Evolutionary conservation across 331 rosid species (phyloP).

Genomic region (Rosa hybrid): DNA sequence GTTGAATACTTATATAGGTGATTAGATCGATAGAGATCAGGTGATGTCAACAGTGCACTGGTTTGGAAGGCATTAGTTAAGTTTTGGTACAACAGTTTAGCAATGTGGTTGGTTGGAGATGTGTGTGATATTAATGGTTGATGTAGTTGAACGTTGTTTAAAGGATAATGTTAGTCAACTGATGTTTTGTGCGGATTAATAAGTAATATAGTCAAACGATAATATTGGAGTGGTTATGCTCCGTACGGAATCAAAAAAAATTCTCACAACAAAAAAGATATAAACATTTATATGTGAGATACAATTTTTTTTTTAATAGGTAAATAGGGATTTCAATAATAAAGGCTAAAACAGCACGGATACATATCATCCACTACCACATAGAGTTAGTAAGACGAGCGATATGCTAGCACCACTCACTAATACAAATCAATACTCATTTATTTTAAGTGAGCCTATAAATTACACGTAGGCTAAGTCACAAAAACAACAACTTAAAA

Average conservation of each 20-base stretch:
- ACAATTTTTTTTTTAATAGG: no score
- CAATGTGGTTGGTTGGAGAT: background rate
- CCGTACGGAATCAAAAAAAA: background rate
- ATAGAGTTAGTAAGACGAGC: no score
- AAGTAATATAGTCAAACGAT: background rate
- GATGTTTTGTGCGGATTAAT: background rate
- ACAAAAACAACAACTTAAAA: no score
- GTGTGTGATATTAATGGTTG: conserved; percentile 24
- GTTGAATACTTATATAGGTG: background rate
- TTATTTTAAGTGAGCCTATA: no score
- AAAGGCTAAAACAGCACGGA: no score
- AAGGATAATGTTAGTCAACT: conserved; percentile 2
- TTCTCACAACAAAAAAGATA: background rate
- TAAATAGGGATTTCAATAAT: no score
- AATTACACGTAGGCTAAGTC: no score
- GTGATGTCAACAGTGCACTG: conserved; percentile 10
- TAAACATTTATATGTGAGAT: no score
- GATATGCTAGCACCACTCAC: no score
- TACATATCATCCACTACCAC: no score
- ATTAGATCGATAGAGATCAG: background rate
- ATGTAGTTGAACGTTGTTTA: conserved; percentile 24
- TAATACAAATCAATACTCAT: no score
- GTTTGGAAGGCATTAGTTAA: conserved; percentile 3
- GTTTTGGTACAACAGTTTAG: background rate
- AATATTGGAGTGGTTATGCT: background rate